Base-by-base conservation (phyloP, 805 yeast species). In the Yarrowia osloensis region DNA sequence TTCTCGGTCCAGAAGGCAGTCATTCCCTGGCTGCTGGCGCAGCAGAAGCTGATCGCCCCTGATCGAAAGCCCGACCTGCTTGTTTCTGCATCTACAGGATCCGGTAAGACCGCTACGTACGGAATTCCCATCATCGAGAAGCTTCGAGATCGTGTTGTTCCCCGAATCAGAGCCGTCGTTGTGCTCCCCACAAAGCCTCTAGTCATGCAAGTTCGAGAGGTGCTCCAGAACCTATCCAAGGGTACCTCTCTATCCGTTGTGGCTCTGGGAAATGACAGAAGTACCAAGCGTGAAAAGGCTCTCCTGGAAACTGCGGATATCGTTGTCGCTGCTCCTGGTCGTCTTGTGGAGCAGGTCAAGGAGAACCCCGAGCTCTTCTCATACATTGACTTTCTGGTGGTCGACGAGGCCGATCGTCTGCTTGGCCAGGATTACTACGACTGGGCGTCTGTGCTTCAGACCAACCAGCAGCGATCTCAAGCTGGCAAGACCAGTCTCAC, bases 321-420 rank as follows among this genome's bases (percentile, higher is more conserved):
- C 13, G 19, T 79, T 1, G 72, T 80, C 11, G 70, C 79, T 4
- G 92, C 99, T 0, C 98, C 99, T 0, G 99, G 99, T 6, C 80
- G 98, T 68, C 78, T 94, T 49, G 85, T 91, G 13, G 99, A 94
- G 73, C 80, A 77, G 61, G 55, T 77, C 22, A 57, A 61, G 19
- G 69, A 74, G 72, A 42, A 47, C 28, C 47, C 47, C n/a, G 49
- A 87, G 89, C 71, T 89, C 96, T 44, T 61, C 4, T 76, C 78
- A 26, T 80, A 82, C 63, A 80, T 93, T 68, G 81, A 85, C 70
- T 88, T 86, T 69, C 76, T 94, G 37, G 88, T 90, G 2, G 82
- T 93, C 77, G 99, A 94, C 78, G 99, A 94, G 77, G 97, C 97
- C 2, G 99, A 94, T 78, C 82, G 92, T 71, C 90, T 94, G 91